Evolutionary conservation across 441 rosid species (phyloP), one percentile per base, ranked within the genome.

Genomic region (Syzygium syzygioides): DNA sequence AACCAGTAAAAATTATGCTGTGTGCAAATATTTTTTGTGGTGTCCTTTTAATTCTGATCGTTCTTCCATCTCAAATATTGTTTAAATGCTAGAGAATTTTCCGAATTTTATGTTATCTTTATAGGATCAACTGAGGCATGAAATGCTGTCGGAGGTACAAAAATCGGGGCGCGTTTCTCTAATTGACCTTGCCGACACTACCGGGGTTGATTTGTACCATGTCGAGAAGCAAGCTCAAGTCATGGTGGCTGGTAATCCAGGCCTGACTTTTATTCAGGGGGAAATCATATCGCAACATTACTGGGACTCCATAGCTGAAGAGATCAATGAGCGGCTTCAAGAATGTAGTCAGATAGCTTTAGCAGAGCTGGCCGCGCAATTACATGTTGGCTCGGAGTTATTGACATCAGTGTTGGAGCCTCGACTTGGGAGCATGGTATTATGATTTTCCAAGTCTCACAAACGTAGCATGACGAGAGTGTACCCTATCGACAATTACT

Each of bases 291-390:
- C 99, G 30, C 95, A 98, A 87, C 91, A 85, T 30, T 98, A 98
- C 89, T 98, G 99, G 99, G 99, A 97, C 88, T 91, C 93, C 12
- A 93, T 95, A 19, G 98, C 98, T 1, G 99, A 98, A 93, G 99
- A 98, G 90, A 95, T 97, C 86, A 97, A 97, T 32, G 99, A 97
- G 93, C 95, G 99, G 93, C 98, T 97, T 86, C 98, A 96, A 91
- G 99, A 98, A 88, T 96, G 99, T 89, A 96, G 99, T 90, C 99
- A 97, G 91, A 95, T 98, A 90, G 93, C 99, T 85, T 89, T 98
- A 85, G 96, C 99, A 1, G 99, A 98, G 71, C 88, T 98, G 79
- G 99, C 99, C 53, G 96, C 96, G 19, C 98, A 95, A 92, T 93
- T 97, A 54, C 97, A 98, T 88, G 96, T 97, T 90, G 98, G 98